Evolutionary conservation across 208 protist genomes (phyloP), one percentile per base, ranked within the genome.

Genomic region (Leishmania tarentolae): DNA sequence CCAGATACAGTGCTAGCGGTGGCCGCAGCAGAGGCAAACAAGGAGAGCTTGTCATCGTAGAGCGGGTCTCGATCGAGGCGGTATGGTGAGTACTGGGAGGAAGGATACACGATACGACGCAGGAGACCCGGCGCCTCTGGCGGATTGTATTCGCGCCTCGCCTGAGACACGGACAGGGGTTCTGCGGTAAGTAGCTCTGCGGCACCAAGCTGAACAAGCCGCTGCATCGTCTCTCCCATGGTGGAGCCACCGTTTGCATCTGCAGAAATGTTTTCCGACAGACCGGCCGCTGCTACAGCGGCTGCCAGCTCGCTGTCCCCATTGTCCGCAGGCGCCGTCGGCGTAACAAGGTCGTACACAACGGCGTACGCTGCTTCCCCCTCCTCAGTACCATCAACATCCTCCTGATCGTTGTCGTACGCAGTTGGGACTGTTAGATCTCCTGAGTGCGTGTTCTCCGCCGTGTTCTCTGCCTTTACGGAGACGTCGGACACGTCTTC

Each of bases 31-130:
- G 42, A 46, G 13, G 63, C 78, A 57, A 71, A 80, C 6, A 82
- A 74, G 11, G 78, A 57, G 17, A 68, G 82, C 47, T 50, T 74
- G 53, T 57, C 80, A 57, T 76, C 47, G 31, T 44, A 72, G 24
- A 94, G 81, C 37, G 94, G 92, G 75, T 97, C 94, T 9, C 91
- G 86, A 24, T 82, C 73, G n/a, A 78, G 56, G 21, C 92, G 83
- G 76, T 92, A 93, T 2, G 94, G 94, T 15, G 88, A 95, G 86
- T 97, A 97, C 59, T 91, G 80, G 19, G 87, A 89, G 17, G 87
- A 46, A 0, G 88, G 87, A 69, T 97, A 97, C 19, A 95, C 75
- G 4, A 87, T 89, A 4, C 90, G 86, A 9, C 78, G 61, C 57
- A 97, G 75, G 3, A 93, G 83, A 0, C 87, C 87, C 0, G 94